Evolutionary conservation across 2,329 filamentous ascomycete species (phyloP).

Genomic region (Hortaea sp.): DNA sequence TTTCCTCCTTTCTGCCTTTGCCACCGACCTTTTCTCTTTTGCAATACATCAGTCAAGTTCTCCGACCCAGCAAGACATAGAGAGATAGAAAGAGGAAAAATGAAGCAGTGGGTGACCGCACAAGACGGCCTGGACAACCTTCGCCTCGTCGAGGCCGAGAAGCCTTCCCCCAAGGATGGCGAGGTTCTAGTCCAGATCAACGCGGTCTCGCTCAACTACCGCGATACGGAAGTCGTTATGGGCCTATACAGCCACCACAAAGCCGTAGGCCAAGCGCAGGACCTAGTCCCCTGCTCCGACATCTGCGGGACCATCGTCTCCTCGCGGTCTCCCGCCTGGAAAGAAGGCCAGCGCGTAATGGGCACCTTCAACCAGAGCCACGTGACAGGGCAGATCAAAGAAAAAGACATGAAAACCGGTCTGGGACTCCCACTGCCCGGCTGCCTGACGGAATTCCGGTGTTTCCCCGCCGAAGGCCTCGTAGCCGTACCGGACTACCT

Average conservation of each 20-base stretch:
- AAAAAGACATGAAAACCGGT: conserved; percentile 45
- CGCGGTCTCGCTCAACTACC: conserved; percentile 45
- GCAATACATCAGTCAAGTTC: background rate
- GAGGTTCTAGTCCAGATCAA: conserved; percentile 43
- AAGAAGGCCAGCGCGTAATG: conserved; percentile 55
- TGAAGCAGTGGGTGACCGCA: conserved; percentile 33
- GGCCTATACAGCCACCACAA: conserved; percentile 59
- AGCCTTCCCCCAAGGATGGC: conserved; percentile 27
- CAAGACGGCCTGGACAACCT: conserved; percentile 36
- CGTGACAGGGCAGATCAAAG: conserved; percentile 49
- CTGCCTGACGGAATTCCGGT: conserved; percentile 48
- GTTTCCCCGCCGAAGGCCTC: conserved; percentile 47
- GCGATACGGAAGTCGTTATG: conserved; percentile 49
- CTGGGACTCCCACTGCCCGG: conserved; percentile 52
- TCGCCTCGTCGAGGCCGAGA: conserved; percentile 23
- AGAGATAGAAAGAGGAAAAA: conserved; percentile 1
- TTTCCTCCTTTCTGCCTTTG: too few relatives aligned
- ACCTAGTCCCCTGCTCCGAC: conserved; percentile 58
- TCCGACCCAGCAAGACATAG: conserved; percentile 6
- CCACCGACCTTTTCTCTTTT: too few relatives aligned
- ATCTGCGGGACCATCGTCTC: conserved; percentile 55
- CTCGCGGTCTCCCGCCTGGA: conserved; percentile 41
- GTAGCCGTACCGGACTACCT: conserved; percentile 49
- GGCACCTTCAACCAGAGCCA: conserved; percentile 52
- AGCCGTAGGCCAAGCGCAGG: conserved; percentile 32